phyloP scores from a whole-genome alignment of 352 stramenopile species.

The Globisporangium barbulae region DNA sequence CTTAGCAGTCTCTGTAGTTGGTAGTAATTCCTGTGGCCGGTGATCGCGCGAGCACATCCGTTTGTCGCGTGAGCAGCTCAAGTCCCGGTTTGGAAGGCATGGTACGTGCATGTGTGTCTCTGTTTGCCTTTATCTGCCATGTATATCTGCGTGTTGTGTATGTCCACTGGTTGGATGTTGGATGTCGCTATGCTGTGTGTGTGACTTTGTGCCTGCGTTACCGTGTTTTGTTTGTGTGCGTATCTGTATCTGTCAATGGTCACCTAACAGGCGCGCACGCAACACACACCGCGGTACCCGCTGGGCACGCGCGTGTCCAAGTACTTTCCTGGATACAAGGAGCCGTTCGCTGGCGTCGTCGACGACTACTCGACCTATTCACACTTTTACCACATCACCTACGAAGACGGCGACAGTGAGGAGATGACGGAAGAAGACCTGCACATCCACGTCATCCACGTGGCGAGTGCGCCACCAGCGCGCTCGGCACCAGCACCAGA shows the following conservation, averaged over 20 bases:
- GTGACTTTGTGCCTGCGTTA: background rate
- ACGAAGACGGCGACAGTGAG: conserved; percentile 77
- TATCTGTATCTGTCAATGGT: background rate
- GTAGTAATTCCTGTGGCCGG: no score
- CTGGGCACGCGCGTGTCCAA: conserved; percentile 64
- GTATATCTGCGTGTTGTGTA: background rate
- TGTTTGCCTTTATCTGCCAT: background rate
- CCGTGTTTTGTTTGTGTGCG: background rate
- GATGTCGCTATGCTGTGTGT: background rate
- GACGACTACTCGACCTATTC: conserved; percentile 45
- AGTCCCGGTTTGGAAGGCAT: background rate
- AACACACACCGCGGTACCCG: conserved; percentile 52
- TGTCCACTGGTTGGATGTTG: background rate
- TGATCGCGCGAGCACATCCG: no score
- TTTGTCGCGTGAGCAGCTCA: background rate
- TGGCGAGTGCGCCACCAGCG: conserved; percentile 9
- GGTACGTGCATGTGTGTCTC: background rate
- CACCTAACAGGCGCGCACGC: conserved; percentile 34
- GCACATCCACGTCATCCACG: conserved; percentile 30
- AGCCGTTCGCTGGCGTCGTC: conserved; percentile 60
- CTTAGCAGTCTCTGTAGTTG: no score
- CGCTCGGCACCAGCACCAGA: conserved; percentile 7
- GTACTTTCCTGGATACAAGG: conserved; percentile 54
- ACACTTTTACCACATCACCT: conserved; percentile 72
- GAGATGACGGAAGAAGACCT: conserved; percentile 81